A percentile compares a stretch with the other conserved stretches of the same genome.
Evolutionary conservation across 768 basidiomycete species (phyloP).

Genomic region (Tremella fuciformis): DNA sequence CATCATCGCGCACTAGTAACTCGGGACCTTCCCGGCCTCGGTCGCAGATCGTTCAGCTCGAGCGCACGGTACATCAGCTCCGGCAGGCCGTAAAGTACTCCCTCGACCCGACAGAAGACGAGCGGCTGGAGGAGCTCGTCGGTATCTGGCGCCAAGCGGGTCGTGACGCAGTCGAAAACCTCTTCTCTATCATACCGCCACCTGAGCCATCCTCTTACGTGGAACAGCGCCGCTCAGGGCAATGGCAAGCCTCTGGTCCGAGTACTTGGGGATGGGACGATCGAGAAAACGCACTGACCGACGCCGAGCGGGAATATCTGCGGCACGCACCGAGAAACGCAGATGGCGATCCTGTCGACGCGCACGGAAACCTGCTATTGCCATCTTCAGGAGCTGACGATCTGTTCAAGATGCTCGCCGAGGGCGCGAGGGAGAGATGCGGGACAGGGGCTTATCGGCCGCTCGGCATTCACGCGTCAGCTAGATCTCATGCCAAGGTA

Average conservation of each 20-base stretch:
- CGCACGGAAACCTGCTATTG: conserved; percentile 34
- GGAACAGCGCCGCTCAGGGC: neutral
- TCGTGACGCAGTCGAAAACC: conserved; percentile 38
- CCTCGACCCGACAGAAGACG: conserved; percentile 35
- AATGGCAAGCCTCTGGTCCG: neutral
- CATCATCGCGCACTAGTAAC: neutral
- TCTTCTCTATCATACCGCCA: conserved; percentile 31
- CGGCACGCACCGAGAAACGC: conserved; percentile 19
- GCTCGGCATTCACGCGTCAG: too few species aligned
- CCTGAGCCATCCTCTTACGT: conserved; percentile 8
- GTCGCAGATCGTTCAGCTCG: conserved; percentile 20
- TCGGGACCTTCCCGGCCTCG: neutral
- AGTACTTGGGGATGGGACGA: too few species aligned
- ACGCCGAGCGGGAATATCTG: conserved; percentile 20
- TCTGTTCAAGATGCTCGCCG: neutral
- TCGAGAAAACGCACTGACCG: neutral
- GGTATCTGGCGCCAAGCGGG: conserved; percentile 42
- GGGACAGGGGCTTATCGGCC: too few species aligned
- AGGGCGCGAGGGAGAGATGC: too few species aligned
- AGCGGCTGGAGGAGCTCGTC: conserved; percentile 27
- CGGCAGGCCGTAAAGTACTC: conserved; percentile 35
- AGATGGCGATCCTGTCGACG: conserved; percentile 35
- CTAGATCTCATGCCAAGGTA: too few species aligned
- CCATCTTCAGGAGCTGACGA: neutral
- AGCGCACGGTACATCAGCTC: conserved; percentile 25